Percentiles rank a stretch among this genome's conserved stretches.
Conservation (phyloP, 129 eudicot species). For the Deinandra increscens region DNA sequence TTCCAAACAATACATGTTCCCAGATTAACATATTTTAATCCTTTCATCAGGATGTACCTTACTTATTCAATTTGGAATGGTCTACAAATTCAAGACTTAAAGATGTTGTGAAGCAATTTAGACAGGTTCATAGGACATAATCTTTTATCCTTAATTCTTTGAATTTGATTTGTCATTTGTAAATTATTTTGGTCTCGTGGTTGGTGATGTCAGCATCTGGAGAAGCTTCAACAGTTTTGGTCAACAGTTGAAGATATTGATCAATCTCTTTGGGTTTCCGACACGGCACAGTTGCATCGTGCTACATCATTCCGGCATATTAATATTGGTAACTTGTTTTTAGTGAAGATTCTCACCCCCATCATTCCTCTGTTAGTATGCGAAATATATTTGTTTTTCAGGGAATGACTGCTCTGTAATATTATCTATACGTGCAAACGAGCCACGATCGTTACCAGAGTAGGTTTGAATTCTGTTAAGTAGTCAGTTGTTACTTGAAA, state of each 20-base stretch:
- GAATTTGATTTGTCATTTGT: neutral
- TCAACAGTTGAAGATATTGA: conserved; percentile 60
- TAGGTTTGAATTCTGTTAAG: conserved; percentile 27
- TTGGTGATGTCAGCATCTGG: conserved; percentile 58
- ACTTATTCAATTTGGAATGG: conserved; percentile 58
- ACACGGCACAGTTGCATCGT: conserved; percentile 46
- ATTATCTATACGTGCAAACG: conserved; percentile 45
- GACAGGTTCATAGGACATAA: conserved; percentile 41
- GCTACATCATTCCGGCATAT: conserved; percentile 59
- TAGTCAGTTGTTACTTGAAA: neutral
- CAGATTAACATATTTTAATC: neutral
- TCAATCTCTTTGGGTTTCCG: conserved; percentile 51
- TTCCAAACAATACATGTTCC: neutral
- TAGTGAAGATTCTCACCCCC: neutral
- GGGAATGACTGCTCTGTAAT: conserved; percentile 70
- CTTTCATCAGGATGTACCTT: conserved; percentile 66
- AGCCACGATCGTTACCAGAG: conserved; percentile 74
- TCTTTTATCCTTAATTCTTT: neutral
- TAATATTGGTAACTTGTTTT: conserved; percentile 44
- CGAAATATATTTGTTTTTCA: conserved; percentile 28
- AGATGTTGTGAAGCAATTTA: conserved; percentile 67
- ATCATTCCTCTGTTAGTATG: neutral
- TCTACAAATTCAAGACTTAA: conserved; percentile 52
- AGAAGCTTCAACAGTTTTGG: conserved; percentile 79
- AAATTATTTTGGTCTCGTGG: conserved; percentile 25